Base-by-base conservation (phyloP, 2,329 filamentous ascomycete genomes). In the Fusarium sp. region DNA sequence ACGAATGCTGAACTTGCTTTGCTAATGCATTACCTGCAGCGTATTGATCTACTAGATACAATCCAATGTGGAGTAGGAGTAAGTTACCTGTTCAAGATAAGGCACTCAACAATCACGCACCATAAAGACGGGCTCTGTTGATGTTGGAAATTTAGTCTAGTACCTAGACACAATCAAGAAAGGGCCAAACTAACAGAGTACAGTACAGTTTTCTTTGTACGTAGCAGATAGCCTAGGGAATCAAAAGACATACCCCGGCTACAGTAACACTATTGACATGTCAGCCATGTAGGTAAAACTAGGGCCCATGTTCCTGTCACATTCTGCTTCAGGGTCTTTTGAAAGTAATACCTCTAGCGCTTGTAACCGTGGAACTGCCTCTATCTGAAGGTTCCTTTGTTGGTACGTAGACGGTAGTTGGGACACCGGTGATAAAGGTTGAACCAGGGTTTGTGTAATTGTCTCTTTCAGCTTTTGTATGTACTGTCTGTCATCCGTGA, bases 281-380 rank as follows among this genome's bases (percentile, higher is more conserved):
- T 32, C 32, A 58, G 56, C 58, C 52, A 53, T 62, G 51, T 67
- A 41, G 37, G 34, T 37, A 37, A 57, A 55, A 54, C 34, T 47
- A 34, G 52, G 30, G 24, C 53, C 59, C 59, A 64, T 68, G 64
- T 48, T 68, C 52, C 48, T 10, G 51, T 61, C 40, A 18, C 22
- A 18, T 25, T 32, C 22, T 18, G 9, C 8, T 51, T 62, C 63
- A 60, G 46, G 60, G 57, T 61, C 67, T 51, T 48, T 37, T 16
- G 16, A 37, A 37, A 37, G 34, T n/a, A 18, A 11, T n/a, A 29
- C 27, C 27, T 29, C 27, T 30, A 37, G 34, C 34, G 18, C 34
- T n/a, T 37, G 34, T 12, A 37, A 37, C 34, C 34, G 34, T 37
- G n/a, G 34, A 37, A 37, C 34, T 37, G 34, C 34, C 34, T n/a